Percentiles rank a stretch among this genome's conserved stretches.
These are phyloP conservation scores for Arthrobotrys pseudoclavata DNA, from an alignment of 2,329 filamentous ascomycete genomes.

Conservation along the genomic window DNA sequence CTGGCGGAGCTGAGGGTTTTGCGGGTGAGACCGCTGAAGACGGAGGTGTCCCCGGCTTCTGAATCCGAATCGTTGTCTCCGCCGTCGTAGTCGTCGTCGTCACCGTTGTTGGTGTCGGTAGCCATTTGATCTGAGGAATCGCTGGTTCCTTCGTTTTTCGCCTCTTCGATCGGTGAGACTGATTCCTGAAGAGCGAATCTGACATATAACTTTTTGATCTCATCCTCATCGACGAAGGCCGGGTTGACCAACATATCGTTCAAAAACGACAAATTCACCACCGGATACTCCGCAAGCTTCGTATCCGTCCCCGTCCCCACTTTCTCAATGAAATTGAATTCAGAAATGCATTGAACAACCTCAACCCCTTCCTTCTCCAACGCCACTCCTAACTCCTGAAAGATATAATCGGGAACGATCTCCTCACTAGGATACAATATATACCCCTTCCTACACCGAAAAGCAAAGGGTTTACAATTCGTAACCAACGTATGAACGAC, in stretches of 20 bases:
- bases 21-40: not conserved
- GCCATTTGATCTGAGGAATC: not conserved
- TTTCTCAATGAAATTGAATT: constrained; percentile 43
- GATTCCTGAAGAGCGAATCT: constrained; percentile 28
- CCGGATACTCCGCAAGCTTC: not conserved
- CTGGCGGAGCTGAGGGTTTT: constrained; percentile 14
- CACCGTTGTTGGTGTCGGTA: not conserved
- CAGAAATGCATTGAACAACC: constrained; percentile 18
- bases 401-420: constrained; percentile 19
- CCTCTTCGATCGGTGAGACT: not conserved
- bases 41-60: not conserved
- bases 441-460: constrained; percentile 37
- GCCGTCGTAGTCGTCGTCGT: not conserved
- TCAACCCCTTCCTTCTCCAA: constrained; percentile 5
- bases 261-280: constrained; percentile 40
- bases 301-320: not conserved
- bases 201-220: constrained; percentile 41
- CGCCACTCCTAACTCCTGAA: constrained; percentile 12
- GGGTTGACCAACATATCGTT: constrained; percentile 47
- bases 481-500: constrained; percentile 41
- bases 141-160: not conserved
- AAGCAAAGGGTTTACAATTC: constrained; percentile 26
- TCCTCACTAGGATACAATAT: not conserved
- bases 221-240: constrained; percentile 31
- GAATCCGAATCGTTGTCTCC: not conserved